Evolutionary conservation across 495 filamentous ascomycete species (phyloP), one percentile per base, ranked within the genome.

Genomic region (Aspergillus biplanus): DNA sequence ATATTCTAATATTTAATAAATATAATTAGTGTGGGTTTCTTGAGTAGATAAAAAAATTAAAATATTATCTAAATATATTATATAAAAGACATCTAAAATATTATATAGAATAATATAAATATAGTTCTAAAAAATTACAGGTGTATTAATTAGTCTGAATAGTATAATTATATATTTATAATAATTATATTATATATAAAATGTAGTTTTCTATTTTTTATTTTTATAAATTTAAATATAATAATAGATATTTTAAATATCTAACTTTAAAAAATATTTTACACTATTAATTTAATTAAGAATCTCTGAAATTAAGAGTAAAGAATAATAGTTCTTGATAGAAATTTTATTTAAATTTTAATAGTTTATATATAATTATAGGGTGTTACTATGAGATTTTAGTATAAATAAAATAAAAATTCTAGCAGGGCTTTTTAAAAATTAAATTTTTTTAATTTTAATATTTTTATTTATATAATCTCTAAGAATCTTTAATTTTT

Each of bases 201-300:
- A 31, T 18, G 6, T 11, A 18, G 12, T 31, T 31, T 18, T 52
- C 16, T 52, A 31, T 31, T 31, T 31, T 18, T 52, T 7, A 18
- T 21, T 1, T 5, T 52, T 21, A 27, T 27, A 27, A 5, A 52
- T 52, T 6, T 31, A 31, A 18, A 21, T 31, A 18, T 21, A 52
- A 31, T 34, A 34, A 55, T 55, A 55, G 6, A 35, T 34, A 34
- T 34, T 35, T 55, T 55, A 55, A 55, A 55, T 55, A 55, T 34
- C 35, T 34, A 34, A 5, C 35, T 34, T 55, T 2, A 31, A 12
- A 34, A 55, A 55, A 35, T 34, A 13, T n/a, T 55, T 55, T 34
- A 15, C n/a, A 15, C 35, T 55, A 55, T 27, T 11, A 34, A 55
- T 34, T 34, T 55, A 34, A 15, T 55, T 55, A 8, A 34, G 7